Conservation (phyloP, 306 rosid genomes). For the Lithocarpus polystachyus region DNA sequence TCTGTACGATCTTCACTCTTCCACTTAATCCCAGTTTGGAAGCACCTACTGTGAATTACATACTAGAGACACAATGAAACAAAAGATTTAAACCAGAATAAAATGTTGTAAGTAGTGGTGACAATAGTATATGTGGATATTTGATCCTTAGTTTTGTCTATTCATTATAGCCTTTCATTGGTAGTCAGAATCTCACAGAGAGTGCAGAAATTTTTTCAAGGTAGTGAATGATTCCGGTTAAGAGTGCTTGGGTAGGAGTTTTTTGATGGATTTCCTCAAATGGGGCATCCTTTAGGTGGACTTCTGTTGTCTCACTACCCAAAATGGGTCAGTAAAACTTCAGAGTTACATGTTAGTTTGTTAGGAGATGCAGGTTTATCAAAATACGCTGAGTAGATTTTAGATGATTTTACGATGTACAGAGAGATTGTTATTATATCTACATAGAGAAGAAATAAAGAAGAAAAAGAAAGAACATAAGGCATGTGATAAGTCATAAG, state of each 20-base stretch:
- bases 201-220: too few species aligned
- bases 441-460: too few species aligned
- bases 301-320: neutral
- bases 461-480: neutral
- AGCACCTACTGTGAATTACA: too few species aligned
- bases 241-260: neutral
- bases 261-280: neutral
- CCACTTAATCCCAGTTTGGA: too few species aligned
- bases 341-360: neutral
- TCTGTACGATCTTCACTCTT: too few species aligned
- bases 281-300: neutral
- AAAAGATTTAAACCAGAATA: too few species aligned
- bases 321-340: neutral
- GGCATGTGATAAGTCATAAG: neutral
- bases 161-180: neutral
- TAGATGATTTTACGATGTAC: neutral
- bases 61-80: too few species aligned
- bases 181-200: too few species aligned
- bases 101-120: too few species aligned
- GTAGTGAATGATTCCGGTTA: neutral
- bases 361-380: neutral
- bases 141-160: neutral
- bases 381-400: neutral
- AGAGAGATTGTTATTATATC: neutral
- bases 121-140: neutral